Base-by-base conservation (phyloP, 371 early-diverging fungal species). In the Mucor piriformis region DNA sequence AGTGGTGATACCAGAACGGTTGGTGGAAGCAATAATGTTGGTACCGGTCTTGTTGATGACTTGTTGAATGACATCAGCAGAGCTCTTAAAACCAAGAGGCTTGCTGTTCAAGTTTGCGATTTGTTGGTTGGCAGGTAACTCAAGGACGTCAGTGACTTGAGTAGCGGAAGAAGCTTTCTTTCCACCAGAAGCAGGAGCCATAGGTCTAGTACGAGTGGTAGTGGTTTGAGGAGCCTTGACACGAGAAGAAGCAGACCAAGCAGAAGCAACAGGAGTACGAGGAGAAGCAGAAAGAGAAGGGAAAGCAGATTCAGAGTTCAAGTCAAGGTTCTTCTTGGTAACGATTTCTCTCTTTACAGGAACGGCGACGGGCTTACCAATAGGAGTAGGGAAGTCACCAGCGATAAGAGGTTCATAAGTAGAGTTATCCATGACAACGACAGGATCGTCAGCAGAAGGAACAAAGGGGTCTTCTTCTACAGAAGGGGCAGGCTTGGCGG, bases 1-100 rank as follows among this genome's bases (percentile, higher is more conserved):
- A 27, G 93, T 94, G 34, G 90, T 84, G n/a, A 88, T 88, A 21
- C 88, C 86, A 44, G 83, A 83, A 32, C 83, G 80, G 76, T 92
- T 89, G 49, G 89, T 89, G 38, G 95, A 92, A 20, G 90, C 84
- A 54, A 96, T 95, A 61, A 96, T 94, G 21, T 83, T 81, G n/a
- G 95, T 92, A 37, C 84, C 82, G 4, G 89, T 88, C 52, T 83
- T 76, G 51, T 76, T 66, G 75, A 83, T 88, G 51, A 92, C 89
- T 50, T 82, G 73, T 70, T 88, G 89, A 69, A 88, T 87, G 18
- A 88, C 79, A 59, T 92, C 91, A 43, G 84, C 84, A 29, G 81
- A 79, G 38, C 82, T 69, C 64, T 87, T 87, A 69, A 82, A 82
- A 54, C 81, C 77, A 33, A 79, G 64, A 25, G 79, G 77, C 63